phyloP scores from a whole-genome alignment of 108 stramenopile species.

The Ochromonas danica region DNA sequence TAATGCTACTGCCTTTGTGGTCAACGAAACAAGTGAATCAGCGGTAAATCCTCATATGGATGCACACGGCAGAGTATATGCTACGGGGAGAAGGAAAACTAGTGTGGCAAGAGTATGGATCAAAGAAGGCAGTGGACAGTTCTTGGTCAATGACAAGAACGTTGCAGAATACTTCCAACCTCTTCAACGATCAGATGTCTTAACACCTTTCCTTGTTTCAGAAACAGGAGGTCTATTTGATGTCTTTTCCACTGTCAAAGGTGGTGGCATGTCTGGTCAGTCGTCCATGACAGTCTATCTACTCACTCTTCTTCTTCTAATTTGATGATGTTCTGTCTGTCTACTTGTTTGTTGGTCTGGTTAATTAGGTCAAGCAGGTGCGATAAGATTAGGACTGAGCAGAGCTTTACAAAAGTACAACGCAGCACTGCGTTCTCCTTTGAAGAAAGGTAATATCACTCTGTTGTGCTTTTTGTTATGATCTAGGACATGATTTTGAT shows the following conservation, averaged over 20 bases:
- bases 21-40: too few species aligned
- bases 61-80: constrained; percentile 80
- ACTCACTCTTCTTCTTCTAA: not conserved
- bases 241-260: constrained; percentile 66
- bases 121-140: constrained; percentile 73
- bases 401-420: constrained; percentile 85
- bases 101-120: constrained; percentile 89
- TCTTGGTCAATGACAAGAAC: constrained; percentile 75
- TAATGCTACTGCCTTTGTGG: too few species aligned
- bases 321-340: not conserved
- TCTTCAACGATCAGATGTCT: constrained; percentile 35
- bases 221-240: constrained; percentile 82
- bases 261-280: constrained; percentile 47
- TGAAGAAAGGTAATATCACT: constrained; percentile 73
- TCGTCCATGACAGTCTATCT: not conserved
- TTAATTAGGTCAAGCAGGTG: constrained; percentile 82
- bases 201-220: constrained; percentile 77
- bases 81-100: constrained; percentile 86
- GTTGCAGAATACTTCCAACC: constrained; percentile 82
- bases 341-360: constrained; percentile 62
- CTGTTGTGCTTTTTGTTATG: not conserved
- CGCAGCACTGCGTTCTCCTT: constrained; percentile 80
- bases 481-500: not conserved
- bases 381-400: constrained; percentile 84
- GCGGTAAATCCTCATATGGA: constrained; percentile 71